These are phyloP conservation scores for Nicotiana benthamiana DNA, from an alignment of 257 asterid species.

Conservation along the genomic window DNA sequence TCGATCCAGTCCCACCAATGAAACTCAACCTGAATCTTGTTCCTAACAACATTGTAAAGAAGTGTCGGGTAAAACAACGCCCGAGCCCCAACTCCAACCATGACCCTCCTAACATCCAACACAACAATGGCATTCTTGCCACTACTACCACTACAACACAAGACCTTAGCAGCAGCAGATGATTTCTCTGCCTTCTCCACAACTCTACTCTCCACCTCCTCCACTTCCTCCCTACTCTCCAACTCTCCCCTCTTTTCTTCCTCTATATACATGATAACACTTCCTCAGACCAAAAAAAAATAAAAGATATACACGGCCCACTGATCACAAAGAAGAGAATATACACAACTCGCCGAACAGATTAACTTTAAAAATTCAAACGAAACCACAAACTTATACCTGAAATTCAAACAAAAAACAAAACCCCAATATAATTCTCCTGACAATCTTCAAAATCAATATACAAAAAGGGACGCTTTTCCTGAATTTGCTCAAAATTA, in stretches of 20 bases:
- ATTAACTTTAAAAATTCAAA: background rate
- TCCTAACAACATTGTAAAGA: constrained; percentile 49
- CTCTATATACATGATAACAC: constrained; percentile 38
- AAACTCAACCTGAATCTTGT: constrained; percentile 41
- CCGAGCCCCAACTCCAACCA: constrained; percentile 45
- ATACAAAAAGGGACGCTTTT: background rate
- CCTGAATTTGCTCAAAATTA: background rate
- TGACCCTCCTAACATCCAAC: constrained; percentile 30
- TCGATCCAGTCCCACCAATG: constrained; percentile 69
- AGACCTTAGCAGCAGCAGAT: constrained; percentile 4
- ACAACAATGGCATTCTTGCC: constrained; percentile 10
- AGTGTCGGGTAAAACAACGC: constrained; percentile 49
- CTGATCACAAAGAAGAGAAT: constrained; percentile 2
- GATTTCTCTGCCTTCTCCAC: constrained; percentile 10
- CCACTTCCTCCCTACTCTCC: constrained; percentile 9
- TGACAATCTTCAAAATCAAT: background rate
- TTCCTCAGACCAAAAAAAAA: background rate
- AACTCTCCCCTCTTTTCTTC: constrained; percentile 26
- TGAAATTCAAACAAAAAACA: background rate
- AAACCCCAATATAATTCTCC: background rate
- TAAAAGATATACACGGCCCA: background rate
- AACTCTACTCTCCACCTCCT: constrained; percentile 10
- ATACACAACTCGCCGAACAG: background rate
- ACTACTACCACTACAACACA: constrained; percentile 3
- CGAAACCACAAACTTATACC: background rate